phyloP scores from a whole-genome alignment of 805 yeast genomes.

The Schwanniomyces pseudopolymorphus region DNA sequence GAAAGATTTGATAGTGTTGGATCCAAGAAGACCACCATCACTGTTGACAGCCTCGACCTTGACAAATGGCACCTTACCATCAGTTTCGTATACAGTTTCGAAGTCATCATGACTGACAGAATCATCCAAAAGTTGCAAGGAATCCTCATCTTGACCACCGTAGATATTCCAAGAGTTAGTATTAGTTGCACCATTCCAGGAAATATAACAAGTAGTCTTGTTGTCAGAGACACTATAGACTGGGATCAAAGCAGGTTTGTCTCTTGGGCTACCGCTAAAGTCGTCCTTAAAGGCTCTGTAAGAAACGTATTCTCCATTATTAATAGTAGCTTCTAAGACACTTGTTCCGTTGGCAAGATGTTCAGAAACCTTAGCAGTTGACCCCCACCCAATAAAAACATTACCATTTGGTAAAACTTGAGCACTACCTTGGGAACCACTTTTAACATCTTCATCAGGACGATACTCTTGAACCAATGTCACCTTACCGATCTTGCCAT shows the following conservation, averaged over 20 bases:
- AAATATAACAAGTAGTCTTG: constrained; percentile 23
- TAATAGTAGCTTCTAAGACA: constrained; percentile 31
- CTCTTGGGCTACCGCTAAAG: constrained; percentile 35
- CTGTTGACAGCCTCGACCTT: neutral
- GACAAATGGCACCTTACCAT: neutral
- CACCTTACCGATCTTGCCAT: constrained; percentile 34
- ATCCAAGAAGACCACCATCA: neutral
- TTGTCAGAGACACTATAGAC: constrained; percentile 13
- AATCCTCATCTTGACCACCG: constrained; percentile 10
- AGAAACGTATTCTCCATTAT: constrained; percentile 27
- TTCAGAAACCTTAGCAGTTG: constrained; percentile 39
- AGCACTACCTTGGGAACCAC: constrained; percentile 32
- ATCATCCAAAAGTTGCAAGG: neutral
- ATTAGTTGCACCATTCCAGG: constrained; percentile 41
- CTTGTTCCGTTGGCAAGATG: constrained; percentile 23
- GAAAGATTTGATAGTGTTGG: neutral
- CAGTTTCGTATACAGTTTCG: neutral
- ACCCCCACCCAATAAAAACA: constrained; percentile 38
- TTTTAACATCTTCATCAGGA: constrained; percentile 21
- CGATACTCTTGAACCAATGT: constrained; percentile 21
- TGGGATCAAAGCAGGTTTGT: constrained; percentile 26
- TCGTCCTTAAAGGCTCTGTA: constrained; percentile 35
- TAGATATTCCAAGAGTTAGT: constrained; percentile 30
- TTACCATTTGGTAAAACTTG: constrained; percentile 33
- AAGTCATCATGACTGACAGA: constrained; percentile 34